Evolutionary conservation across 306 rosid species (phyloP).

Genomic region (Begonia peltatifolia): DNA sequence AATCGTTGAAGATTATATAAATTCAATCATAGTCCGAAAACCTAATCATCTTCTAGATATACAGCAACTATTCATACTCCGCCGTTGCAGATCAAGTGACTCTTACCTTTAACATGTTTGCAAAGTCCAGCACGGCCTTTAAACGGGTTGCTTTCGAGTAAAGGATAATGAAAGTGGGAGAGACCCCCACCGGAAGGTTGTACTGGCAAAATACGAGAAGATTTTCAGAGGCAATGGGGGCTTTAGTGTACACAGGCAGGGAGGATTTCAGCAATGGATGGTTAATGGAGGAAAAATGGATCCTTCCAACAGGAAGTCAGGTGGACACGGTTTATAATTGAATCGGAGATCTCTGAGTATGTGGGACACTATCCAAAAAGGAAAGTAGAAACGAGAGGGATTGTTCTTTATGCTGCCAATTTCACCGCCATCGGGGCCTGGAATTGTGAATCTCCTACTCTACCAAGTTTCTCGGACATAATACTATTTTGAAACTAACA

Average conservation of each 20-base stretch:
- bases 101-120: conserved; percentile 55
- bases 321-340: conserved; percentile 45
- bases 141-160: conserved; percentile 33
- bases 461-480: too few species aligned
- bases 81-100: conserved; percentile 26
- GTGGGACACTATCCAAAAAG: conserved; percentile 35
- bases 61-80: conserved; percentile 33
- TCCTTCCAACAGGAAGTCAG: conserved; percentile 6
- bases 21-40: not conserved
- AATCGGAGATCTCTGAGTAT: conserved; percentile 35
- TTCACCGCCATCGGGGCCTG: conserved; percentile 48
- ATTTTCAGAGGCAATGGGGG: conserved; percentile 54
- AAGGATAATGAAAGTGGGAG: conserved; percentile 39
- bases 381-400: conserved; percentile 35
- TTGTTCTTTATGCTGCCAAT: conserved; percentile 43
- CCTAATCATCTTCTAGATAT: conserved; percentile 18
- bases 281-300: not conserved
- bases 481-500: too few species aligned
- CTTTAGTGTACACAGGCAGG: conserved; percentile 39
- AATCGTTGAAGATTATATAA: too few species aligned
- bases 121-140: conserved; percentile 34
- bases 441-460: conserved; percentile 29
- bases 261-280: conserved; percentile 46
- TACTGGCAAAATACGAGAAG: conserved; percentile 37
- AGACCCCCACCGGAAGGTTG: conserved; percentile 31